phyloP scores from a whole-genome alignment of 2,329 filamentous ascomycete genomes.

The Cladophialophora immunda region DNA sequence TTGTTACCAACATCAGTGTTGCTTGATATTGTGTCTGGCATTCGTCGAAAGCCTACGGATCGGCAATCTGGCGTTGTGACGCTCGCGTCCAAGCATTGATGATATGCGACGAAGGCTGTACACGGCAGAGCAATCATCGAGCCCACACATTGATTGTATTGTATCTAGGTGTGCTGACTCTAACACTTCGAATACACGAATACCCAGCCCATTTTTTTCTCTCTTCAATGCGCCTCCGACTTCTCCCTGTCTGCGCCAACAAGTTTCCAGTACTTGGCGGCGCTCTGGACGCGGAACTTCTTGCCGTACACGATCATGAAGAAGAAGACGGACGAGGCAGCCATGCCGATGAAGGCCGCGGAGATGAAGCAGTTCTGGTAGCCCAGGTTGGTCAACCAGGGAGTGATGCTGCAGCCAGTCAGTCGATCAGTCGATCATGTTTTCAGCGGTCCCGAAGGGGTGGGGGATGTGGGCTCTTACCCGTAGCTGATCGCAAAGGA shows the following conservation, averaged over 20 bases:
- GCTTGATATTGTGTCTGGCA: too few relatives aligned
- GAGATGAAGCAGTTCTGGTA: conserved; percentile 51
- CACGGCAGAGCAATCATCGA: too few relatives aligned
- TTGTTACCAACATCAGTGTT: background rate
- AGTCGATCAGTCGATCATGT: conserved; percentile 50
- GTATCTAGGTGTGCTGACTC: too few relatives aligned
- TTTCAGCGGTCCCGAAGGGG: background rate
- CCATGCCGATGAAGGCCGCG: conserved; percentile 52
- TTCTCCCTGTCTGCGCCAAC: conserved; percentile 37
- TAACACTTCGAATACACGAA: too few relatives aligned
- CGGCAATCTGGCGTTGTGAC: too few relatives aligned
- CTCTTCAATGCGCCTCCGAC: background rate
- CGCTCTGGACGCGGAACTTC: conserved; percentile 45
- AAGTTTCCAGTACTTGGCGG: conserved; percentile 49
- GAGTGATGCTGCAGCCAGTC: conserved; percentile 61
- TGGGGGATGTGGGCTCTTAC: background rate
- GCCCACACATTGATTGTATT: background rate
- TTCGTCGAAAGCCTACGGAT: too few relatives aligned
- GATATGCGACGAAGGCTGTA: too few relatives aligned
- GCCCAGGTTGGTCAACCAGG: conserved; percentile 53
- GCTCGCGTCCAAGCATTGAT: too few relatives aligned
- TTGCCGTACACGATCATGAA: conserved; percentile 52
- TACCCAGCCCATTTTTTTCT: too few relatives aligned
- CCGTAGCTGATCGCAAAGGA: conserved; percentile 55
- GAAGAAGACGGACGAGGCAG: conserved; percentile 48